Evolutionary conservation across 768 basidiomycete genomes (phyloP).

Genomic region (Phanerodontia chrysosporium): DNA sequence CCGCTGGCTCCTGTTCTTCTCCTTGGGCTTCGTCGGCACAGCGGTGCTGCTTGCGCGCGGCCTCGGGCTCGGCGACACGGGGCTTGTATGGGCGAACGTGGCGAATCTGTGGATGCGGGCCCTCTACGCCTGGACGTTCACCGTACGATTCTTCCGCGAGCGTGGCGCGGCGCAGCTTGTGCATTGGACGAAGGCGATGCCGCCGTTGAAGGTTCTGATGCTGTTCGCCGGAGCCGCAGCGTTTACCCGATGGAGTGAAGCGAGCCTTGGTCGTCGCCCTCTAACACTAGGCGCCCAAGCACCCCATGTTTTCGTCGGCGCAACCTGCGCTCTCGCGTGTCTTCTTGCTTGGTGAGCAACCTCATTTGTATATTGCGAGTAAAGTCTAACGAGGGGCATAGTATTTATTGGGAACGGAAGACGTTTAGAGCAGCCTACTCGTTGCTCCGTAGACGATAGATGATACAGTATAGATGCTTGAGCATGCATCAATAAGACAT

Average conservation of each 20-base stretch:
- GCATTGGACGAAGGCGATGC: slow-evolving; percentile 20
- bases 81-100: slow-evolving; percentile 76
- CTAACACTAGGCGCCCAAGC: slow-evolving; percentile 21
- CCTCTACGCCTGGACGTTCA: slow-evolving; percentile 52
- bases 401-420: slow-evolving; percentile 21
- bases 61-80: slow-evolving; percentile 54
- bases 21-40: slow-evolving; percentile 57
- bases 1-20: slow-evolving; percentile 81
- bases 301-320: slow-evolving; percentile 25
- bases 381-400: slow-evolving; percentile 6
- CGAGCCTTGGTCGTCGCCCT: slow-evolving; percentile 10
- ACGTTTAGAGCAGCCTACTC: slow-evolving; percentile 13
- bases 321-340: slow-evolving; percentile 19
- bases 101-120: slow-evolving; percentile 61
- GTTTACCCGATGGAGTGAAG: slow-evolving; percentile 23
- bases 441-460: slow-evolving; percentile 13
- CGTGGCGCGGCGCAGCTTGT: slow-evolving; percentile 14
- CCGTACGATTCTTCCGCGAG: slow-evolving; percentile 40
- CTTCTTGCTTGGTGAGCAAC: slow-evolving; percentile 24
- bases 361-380: no score
- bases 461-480: background rate
- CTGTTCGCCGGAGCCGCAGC: slow-evolving; percentile 22
- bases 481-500: background rate
- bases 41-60: slow-evolving; percentile 42
- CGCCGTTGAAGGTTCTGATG: slow-evolving; percentile 21